These are phyloP conservation scores for Handroanthus guayacan DNA, from an alignment of 257 asterid genomes.

Conservation along the genomic window DNA sequence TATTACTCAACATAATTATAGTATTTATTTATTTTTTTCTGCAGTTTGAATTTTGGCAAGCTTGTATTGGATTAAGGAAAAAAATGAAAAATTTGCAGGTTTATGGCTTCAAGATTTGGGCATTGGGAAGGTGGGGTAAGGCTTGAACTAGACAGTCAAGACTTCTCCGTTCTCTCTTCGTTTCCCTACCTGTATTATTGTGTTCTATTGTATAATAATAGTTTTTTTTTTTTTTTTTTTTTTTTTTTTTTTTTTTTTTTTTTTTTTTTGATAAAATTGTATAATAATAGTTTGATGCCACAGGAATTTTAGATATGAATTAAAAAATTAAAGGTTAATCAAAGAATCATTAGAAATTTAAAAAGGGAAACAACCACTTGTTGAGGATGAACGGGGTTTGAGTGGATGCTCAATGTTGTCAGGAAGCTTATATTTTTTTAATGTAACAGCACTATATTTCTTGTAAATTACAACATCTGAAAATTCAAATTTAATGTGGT, in stretches of 20 bases:
- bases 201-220: neutral
- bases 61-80: no score
- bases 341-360: no score
- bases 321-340: no score
- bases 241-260: neutral
- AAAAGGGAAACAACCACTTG: neutral
- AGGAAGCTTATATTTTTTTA: neutral
- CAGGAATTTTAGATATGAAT: no score
- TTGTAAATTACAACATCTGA: no score
- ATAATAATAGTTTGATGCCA: no score
- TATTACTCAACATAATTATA: neutral
- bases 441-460: neutral
- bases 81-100: neutral
- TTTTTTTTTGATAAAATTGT: no score
- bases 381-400: neutral
- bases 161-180: neutral
- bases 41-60: slow-evolving; percentile 3
- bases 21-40: neutral
- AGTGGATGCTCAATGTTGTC: neutral
- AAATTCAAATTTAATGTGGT: no score
- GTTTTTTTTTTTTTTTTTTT: neutral
- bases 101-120: neutral
- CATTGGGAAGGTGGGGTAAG: neutral
- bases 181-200: neutral
- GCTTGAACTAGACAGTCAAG: neutral